phyloP scores from a whole-genome alignment of 306 rosid species.

The Quercus rubra region DNA sequence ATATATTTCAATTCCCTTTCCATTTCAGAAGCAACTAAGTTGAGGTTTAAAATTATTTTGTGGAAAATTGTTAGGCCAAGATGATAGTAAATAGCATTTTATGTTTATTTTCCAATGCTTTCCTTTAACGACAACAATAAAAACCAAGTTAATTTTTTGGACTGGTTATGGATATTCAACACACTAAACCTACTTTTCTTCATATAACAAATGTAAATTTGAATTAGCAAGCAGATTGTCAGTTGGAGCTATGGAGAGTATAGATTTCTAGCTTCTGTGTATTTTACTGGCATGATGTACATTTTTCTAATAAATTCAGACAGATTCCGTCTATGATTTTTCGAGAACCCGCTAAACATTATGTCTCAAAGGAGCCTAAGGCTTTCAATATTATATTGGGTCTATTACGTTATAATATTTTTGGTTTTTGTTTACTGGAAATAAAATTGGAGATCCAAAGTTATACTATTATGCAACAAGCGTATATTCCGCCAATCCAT shows the following conservation, averaged over 20 bases:
- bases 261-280: constrained; percentile 11
- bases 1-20: no score
- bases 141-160: no score
- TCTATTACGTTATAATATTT: constrained; percentile 1
- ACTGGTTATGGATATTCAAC: no score
- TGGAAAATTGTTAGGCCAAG: no score
- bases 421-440: neutral
- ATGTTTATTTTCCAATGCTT: no score
- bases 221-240: no score
- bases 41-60: no score
- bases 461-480: neutral
- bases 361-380: neutral
- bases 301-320: neutral
- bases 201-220: no score
- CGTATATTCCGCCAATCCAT: neutral
- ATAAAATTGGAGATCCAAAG: constrained; percentile 1
- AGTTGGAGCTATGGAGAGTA: neutral
- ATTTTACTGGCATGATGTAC: constrained; percentile 1
- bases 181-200: no score
- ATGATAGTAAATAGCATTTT: no score
- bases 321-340: neutral
- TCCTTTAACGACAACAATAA: no score
- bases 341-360: neutral
- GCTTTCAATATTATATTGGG: neutral
- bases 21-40: no score